A percentile compares a stretch with the other conserved stretches of the same genome.
phyloP scores from a whole-genome alignment of 179 eudicot genomes.

The Camellia oleifera region DNA sequence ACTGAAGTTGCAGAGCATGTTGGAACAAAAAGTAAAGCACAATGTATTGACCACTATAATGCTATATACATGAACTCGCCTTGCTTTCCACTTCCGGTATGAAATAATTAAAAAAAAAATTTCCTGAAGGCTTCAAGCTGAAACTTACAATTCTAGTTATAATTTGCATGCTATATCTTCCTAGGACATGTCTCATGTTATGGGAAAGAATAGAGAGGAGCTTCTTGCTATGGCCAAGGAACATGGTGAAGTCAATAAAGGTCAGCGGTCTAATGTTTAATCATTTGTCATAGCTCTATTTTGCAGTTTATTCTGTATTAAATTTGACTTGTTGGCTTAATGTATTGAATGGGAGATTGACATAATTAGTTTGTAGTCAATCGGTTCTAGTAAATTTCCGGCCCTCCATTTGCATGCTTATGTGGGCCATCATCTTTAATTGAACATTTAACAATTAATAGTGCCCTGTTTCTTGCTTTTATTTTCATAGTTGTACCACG shows the following conservation, averaged over 20 bases:
- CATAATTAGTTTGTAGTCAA: not conserved
- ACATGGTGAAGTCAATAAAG: constrained; percentile 60
- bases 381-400: not conserved
- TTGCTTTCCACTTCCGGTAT: constrained; percentile 98
- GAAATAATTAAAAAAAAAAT: not conserved
- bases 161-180: constrained; percentile 14
- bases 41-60: constrained; percentile 79
- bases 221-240: constrained; percentile 95
- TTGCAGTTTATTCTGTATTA: not conserved
- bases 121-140: not conserved
- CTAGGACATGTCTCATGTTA: constrained; percentile 92
- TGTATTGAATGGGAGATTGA: not conserved
- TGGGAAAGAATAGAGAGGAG: constrained; percentile 92
- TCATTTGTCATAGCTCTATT: constrained; percentile 9
- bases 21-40: constrained; percentile 85
- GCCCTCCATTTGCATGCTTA: not conserved
- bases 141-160: not conserved
- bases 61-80: constrained; percentile 79
- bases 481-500: not conserved
- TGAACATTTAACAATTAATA: not conserved
- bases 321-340: constrained; percentile 1
- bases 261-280: constrained; percentile 34
- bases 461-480: not conserved
- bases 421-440: not conserved
- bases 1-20: constrained; percentile 95